Percentiles rank a stretch among this genome's conserved stretches.
These are phyloP conservation scores for Reutealis trisperma DNA, from an alignment of 345 rosid genomes.

Conservation along the genomic window DNA sequence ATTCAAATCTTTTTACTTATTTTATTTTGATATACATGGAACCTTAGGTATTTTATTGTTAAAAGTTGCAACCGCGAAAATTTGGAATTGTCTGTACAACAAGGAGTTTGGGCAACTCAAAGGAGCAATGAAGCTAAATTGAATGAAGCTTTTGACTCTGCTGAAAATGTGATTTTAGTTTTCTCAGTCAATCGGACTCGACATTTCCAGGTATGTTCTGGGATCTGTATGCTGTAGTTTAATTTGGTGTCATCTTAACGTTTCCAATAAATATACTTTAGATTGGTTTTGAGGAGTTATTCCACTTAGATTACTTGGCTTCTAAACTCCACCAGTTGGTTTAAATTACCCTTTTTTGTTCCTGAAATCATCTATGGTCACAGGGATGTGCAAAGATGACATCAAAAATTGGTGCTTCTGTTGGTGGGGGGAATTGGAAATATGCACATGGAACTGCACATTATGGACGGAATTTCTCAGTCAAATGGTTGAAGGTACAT, in stretches of 20 bases:
- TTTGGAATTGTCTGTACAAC: conserved; percentile 95
- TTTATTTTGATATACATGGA: conserved; percentile 25
- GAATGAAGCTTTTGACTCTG: conserved; percentile 92
- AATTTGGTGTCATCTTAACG: neutral
- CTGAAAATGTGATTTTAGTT: conserved; percentile 85
- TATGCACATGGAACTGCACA: conserved; percentile 98
- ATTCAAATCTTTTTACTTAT: conserved; percentile 19
- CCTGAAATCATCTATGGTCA: conserved; percentile 21
- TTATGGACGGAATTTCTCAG: conserved; percentile 96
- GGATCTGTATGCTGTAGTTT: conserved; percentile 18
- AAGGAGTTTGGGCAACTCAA: conserved; percentile 99
- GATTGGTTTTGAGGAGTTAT: conserved; percentile 5
- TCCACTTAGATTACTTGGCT: conserved; percentile 1
- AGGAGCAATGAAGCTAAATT: conserved; percentile 98
- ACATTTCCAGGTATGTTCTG: conserved; percentile 82
- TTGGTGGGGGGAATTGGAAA: conserved; percentile 96
- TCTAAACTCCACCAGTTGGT: neutral
- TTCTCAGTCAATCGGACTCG: conserved; percentile 96
- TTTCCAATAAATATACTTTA: neutral
- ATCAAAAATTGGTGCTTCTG: conserved; percentile 87
- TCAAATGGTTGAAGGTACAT: conserved; percentile 95
- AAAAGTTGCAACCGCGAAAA: conserved; percentile 97
- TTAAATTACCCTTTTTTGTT: neutral
- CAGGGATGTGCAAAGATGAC: conserved; percentile 99
- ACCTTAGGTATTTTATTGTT: conserved; percentile 88